Evolutionary conservation across 176 grass and related monocot genomes (phyloP), one percentile per base, ranked within the genome.

Genomic region (Oryza glaberrima): DNA sequence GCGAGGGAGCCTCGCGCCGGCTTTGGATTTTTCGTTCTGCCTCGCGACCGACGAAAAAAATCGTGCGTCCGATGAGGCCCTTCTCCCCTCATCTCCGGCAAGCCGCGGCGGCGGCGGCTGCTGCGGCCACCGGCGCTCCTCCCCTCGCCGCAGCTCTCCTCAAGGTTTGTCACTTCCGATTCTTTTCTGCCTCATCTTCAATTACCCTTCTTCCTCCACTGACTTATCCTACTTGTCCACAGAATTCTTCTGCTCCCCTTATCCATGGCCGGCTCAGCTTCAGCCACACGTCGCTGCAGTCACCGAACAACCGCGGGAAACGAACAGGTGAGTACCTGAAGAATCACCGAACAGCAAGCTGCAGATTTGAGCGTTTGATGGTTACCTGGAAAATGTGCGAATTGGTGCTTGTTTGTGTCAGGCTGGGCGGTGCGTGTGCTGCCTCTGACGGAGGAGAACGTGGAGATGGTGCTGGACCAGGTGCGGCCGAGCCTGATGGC

Each of bases 401-500:
- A 3, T 9, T 44, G 12, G 40, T 41, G 38, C 5, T 11, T 13
- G 56, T 43, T 23, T 41, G 15, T 46, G 71, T 5, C 82, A 95
- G 93, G 70, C 9, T 92, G 80, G 93, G 85, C 83, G 9, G 51
- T 90, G 66, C 81, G 86, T 0, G 96, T 92, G 77, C 85, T 98
- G 2, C 93, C 93, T 6, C 81, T 95, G 76, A 96, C 91, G 15
- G 93, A 96, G 67, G 90, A 98, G 75, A 98, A 94, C 72, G 96
- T 98, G 65, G 96, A 98, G 87, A 92, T 8, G 84, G 93, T 98
- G 73, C 60, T 95, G 63, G 96, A 98, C 15, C 83, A 90, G 86
- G 96, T 94, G 67, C 48, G 96, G 66, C 96, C 96, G 30, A 92
- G 93, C 80, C 90, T 98, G 22, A 98, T 94, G 96, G 91, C 91